Conservation (phyloP, 306 rosid species). For the Corylus heterophylla region DNA sequence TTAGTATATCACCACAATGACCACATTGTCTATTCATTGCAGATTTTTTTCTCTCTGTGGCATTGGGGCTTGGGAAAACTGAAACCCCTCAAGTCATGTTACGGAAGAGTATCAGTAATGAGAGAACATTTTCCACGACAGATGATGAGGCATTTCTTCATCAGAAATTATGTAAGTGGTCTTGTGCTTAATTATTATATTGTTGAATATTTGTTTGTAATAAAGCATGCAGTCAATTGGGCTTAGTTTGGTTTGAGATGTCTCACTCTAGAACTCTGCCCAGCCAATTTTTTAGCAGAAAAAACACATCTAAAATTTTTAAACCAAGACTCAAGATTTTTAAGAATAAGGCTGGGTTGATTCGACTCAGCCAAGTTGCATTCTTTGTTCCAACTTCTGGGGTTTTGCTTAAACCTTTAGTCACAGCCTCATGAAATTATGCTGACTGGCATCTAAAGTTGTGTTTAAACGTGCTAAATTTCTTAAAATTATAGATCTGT, state of each 20-base stretch:
- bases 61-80: constrained; percentile 85
- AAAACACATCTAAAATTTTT: not conserved
- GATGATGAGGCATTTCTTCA: constrained; percentile 54
- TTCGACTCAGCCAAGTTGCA: not conserved
- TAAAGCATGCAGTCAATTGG: not conserved
- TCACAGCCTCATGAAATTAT: not conserved
- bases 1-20: not conserved
- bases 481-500: not conserved
- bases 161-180: constrained; percentile 59
- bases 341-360: not conserved
- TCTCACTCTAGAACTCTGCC: not conserved
- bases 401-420: not conserved
- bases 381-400: not conserved
- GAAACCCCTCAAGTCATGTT: constrained; percentile 61
- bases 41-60: constrained; percentile 90
- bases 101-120: constrained; percentile 88
- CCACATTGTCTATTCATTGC: constrained; percentile 35
- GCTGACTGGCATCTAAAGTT: not conserved
- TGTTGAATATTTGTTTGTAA: not conserved
- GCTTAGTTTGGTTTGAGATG: not conserved
- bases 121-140: constrained; percentile 89
- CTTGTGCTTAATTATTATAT: not conserved
- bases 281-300: not conserved
- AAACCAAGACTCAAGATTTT: not conserved
- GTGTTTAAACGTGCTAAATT: not conserved